Percentiles rank a stretch among this genome's conserved stretches.
These are phyloP conservation scores for Grosmannia huntii DNA, from an alignment of 2,329 filamentous ascomycete genomes.

Conservation along the genomic window DNA sequence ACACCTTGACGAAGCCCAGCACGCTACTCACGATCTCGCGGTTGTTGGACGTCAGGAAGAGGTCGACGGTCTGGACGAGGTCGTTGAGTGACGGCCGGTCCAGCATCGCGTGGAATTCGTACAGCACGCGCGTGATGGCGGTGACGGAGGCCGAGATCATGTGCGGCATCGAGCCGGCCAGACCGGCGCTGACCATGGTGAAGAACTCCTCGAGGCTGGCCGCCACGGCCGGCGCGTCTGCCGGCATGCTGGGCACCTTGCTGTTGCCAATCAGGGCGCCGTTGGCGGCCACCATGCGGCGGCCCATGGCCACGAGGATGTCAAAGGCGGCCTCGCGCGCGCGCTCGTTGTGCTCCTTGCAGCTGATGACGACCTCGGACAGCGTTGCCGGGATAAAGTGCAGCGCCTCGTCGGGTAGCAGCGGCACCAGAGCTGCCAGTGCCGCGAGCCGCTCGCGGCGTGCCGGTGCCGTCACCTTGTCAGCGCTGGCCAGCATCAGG, in stretches of 20 bases:
- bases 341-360: conserved; percentile 96
- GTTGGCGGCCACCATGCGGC: conserved; percentile 55
- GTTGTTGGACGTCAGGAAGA: conserved; percentile 93
- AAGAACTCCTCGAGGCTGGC: conserved; percentile 91
- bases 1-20: conserved; percentile 93
- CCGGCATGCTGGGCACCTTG: conserved; percentile 77
- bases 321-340: conserved; percentile 83
- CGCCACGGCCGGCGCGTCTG: conserved; percentile 60
- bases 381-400: conserved; percentile 89
- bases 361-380: conserved; percentile 88
- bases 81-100: conserved; percentile 61
- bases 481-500: conserved; percentile 65
- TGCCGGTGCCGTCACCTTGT: conserved; percentile 77
- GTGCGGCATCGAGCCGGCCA: conserved; percentile 84
- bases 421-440: conserved; percentile 66
- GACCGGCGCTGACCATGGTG: conserved; percentile 93
- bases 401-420: conserved; percentile 63
- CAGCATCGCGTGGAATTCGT: conserved; percentile 69
- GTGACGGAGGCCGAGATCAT: conserved; percentile 98
- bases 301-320: conserved; percentile 75
- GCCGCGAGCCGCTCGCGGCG: conserved; percentile 77
- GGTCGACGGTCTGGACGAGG: conserved; percentile 85
- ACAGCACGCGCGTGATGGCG: conserved; percentile 82
- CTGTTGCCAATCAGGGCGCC: conserved; percentile 70
- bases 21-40: conserved; percentile 92